phyloP scores from a whole-genome alignment of 2,329 filamentous ascomycete species.

The Kalmusia sp. region DNA sequence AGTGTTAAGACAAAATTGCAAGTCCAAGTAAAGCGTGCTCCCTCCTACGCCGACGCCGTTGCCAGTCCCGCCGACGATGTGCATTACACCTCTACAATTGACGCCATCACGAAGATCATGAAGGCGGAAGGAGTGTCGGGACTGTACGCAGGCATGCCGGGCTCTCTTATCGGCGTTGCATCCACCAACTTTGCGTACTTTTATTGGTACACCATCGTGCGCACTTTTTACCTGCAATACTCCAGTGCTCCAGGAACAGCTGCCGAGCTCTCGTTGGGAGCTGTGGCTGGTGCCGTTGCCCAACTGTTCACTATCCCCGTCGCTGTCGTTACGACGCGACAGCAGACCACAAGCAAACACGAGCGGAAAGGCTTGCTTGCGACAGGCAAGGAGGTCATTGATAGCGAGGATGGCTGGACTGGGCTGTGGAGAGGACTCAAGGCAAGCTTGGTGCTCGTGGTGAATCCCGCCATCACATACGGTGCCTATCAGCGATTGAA shows the following conservation, averaged over 20 bases:
- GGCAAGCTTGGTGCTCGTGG: constrained; percentile 91
- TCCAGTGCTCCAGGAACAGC: constrained; percentile 75
- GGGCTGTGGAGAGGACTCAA: constrained; percentile 96
- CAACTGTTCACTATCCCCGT: constrained; percentile 97
- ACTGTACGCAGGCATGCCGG: constrained; percentile 87
- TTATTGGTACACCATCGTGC: constrained; percentile 95
- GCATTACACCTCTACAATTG: constrained; percentile 86
- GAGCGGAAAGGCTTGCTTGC: constrained; percentile 87
- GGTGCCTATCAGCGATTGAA: constrained; percentile 92
- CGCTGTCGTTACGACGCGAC: constrained; percentile 91
- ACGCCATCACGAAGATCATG: constrained; percentile 86
- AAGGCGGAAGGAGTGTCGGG: constrained; percentile 80
- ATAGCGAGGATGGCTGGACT: constrained; percentile 86
- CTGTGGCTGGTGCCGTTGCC: constrained; percentile 85
- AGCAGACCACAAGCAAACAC: constrained; percentile 87
- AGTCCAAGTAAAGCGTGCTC: constrained; percentile 79
- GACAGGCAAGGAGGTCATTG: constrained; percentile 86
- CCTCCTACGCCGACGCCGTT: constrained; percentile 40
- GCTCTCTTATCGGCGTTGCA: constrained; percentile 87
- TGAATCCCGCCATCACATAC: constrained; percentile 98
- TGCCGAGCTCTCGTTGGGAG: constrained; percentile 83
- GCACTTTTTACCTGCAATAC: constrained; percentile 75
- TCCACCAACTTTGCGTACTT: constrained; percentile 99
- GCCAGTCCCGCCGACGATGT: constrained; percentile 59
- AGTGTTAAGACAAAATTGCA: constrained; percentile 97